Conservation (phyloP, 495 filamentous ascomycete genomes). For the Cryomyces minteri region DNA sequence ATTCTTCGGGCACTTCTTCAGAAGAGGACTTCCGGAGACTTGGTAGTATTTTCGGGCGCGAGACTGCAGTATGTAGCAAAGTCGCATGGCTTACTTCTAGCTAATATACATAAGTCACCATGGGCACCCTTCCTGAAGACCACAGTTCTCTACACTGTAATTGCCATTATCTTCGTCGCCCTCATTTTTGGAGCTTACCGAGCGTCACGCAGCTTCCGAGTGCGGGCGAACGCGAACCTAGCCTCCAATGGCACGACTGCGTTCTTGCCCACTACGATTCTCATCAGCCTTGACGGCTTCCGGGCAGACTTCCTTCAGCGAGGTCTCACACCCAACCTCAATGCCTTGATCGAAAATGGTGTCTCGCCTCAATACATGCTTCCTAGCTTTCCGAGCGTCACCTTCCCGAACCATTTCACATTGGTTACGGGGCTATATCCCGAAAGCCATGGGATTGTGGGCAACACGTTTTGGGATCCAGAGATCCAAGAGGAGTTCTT, state of each 20-base stretch:
- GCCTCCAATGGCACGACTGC: constrained; percentile 65
- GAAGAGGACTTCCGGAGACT: too few relatives aligned
- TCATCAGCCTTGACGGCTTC: constrained; percentile 92
- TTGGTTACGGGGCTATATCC: constrained; percentile 84
- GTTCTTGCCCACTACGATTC: constrained; percentile 79
- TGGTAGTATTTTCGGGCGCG: too few relatives aligned
- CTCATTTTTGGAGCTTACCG: too few relatives aligned
- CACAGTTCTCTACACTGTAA: too few relatives aligned
- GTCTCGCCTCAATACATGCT: constrained; percentile 82
- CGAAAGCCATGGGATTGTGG: constrained; percentile 82
- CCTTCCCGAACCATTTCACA: constrained; percentile 96
- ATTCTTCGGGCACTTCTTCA: too few relatives aligned
- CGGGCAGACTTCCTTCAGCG: constrained; percentile 85
- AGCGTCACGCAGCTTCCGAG: too few relatives aligned
- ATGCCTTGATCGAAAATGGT: constrained; percentile 59
- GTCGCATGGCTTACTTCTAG: too few relatives aligned
- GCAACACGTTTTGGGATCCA: constrained; percentile 88
- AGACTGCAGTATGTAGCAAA: too few relatives aligned
- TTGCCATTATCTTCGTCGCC: too few relatives aligned
- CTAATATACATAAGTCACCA: too few relatives aligned
- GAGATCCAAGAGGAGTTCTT: constrained; percentile 59
- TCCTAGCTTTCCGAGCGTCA: constrained; percentile 88
- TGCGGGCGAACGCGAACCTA: constrained; percentile 3
- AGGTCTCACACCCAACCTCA: constrained; percentile 66
- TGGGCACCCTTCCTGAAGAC: too few relatives aligned